These are phyloP conservation scores for Gillenia trifoliata DNA, from an alignment of 306 rosid genomes.

Conservation along the genomic window DNA sequence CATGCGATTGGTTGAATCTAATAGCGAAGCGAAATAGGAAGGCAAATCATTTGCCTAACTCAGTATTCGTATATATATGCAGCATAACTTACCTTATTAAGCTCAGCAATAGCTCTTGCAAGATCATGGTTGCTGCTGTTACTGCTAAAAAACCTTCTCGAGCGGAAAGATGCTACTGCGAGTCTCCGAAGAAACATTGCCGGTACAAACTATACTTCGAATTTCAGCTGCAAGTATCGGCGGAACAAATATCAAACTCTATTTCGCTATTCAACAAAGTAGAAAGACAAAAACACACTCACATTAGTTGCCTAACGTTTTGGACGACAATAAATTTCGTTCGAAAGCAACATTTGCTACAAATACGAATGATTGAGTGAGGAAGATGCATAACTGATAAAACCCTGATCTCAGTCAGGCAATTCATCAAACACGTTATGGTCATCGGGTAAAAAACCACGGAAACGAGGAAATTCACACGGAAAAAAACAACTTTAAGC, in stretches of 20 bases:
- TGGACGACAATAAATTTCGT: not conserved
- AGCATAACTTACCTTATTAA: constrained; percentile 51
- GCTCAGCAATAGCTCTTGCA: constrained; percentile 55
- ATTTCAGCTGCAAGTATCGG: constrained; percentile 1
- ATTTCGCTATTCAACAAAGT: not conserved
- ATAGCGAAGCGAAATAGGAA: not conserved
- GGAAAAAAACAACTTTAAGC: not conserved
- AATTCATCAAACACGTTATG: constrained; percentile 17
- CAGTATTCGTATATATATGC: not conserved
- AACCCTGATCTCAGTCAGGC: constrained; percentile 10
- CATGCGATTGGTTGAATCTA: not conserved
- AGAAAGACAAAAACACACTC: not conserved
- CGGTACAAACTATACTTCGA: not conserved
- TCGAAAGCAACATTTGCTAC: not conserved
- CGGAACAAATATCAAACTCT: not conserved
- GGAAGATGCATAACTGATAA: not conserved
- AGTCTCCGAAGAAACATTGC: constrained; percentile 64
- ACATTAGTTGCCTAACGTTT: not conserved
- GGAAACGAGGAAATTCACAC: too few relatives aligned
- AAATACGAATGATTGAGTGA: not conserved
- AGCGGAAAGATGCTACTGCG: constrained; percentile 34
- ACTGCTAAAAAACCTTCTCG: constrained; percentile 53
- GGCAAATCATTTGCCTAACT: not conserved
- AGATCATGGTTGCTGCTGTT: constrained; percentile 37
- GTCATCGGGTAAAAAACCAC: not conserved